phyloP scores from a whole-genome alignment of 169 alveolate species.

The Plasmodium cynomolgi region DNA sequence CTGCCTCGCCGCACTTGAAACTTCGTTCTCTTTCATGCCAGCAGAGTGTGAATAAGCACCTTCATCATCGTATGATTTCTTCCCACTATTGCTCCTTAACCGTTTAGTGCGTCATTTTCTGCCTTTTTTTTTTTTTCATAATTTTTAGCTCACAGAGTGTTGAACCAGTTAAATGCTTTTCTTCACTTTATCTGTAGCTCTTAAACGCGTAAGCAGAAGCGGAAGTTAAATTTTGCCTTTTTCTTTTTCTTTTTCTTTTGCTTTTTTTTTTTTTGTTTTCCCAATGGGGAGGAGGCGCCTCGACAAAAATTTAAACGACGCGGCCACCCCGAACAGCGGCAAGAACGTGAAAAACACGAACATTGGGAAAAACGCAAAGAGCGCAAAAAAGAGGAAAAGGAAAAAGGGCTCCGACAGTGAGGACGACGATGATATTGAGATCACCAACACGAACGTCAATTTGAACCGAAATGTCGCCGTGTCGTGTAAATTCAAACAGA shows the following conservation, averaged over 20 bases:
- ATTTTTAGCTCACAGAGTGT: background rate
- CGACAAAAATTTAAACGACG: constrained; percentile 12
- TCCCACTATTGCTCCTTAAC: background rate
- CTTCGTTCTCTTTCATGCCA: background rate
- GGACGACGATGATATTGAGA: constrained; percentile 69
- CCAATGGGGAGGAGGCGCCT: constrained; percentile 71
- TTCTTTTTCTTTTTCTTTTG: background rate
- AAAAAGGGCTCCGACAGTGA: constrained; percentile 67
- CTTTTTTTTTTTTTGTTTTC: background rate
- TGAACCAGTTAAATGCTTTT: background rate
- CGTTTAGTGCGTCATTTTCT: background rate
- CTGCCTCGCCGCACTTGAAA: background rate
- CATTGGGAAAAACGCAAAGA: constrained; percentile 11
- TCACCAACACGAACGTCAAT: constrained; percentile 22
- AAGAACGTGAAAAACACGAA: background rate
- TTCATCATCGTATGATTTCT: background rate
- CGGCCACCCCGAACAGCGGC: background rate
- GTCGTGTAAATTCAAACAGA: constrained; percentile 71
- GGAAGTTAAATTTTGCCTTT: background rate
- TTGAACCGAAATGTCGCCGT: constrained; percentile 49
- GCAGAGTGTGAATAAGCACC: background rate
- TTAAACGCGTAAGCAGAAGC: background rate
- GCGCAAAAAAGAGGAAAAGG: constrained; percentile 57
- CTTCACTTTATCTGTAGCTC: background rate
- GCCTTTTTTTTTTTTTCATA: background rate